A percentile compares a stretch with the other conserved stretches of the same genome.
Conservation (phyloP, 805 yeast genomes). For the Teunomyces stri region DNA sequence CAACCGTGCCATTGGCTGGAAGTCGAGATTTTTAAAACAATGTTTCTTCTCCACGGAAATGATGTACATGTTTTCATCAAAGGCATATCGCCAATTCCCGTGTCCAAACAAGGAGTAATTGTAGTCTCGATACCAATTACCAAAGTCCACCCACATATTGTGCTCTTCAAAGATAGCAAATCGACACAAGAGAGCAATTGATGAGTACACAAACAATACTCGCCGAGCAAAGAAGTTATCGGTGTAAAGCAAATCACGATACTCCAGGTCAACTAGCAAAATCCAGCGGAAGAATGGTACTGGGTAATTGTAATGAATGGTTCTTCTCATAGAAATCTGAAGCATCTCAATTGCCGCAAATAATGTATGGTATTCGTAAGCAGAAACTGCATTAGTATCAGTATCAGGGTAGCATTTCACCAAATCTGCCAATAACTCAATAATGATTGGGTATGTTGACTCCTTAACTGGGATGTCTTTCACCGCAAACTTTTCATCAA, state of each 20-base stretch:
- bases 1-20: neutral
- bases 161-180: constrained; percentile 18
- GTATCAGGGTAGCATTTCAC: neutral
- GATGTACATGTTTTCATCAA: constrained; percentile 12
- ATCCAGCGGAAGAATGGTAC: constrained; percentile 32
- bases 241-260: constrained; percentile 16
- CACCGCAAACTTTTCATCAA: neutral
- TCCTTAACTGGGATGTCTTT: neutral
- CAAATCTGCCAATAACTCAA: constrained; percentile 6
- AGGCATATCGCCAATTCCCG: constrained; percentile 10
- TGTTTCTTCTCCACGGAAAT: neutral
- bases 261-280: constrained; percentile 14
- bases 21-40: constrained; percentile 2
- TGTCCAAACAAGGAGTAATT: constrained; percentile 9
- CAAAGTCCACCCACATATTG: constrained; percentile 31
- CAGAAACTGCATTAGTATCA: neutral
- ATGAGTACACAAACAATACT: constrained; percentile 20
- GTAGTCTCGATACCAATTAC: constrained; percentile 17
- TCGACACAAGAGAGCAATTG: constrained; percentile 17
- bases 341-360: constrained; percentile 10
- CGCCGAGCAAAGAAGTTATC: constrained; percentile 25
- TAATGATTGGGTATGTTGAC: constrained; percentile 7
- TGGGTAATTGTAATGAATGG: constrained; percentile 21
- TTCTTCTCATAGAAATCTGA: constrained; percentile 11
- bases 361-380: constrained; percentile 1